Conservation (phyloP, 805 yeast genomes). For the Yamadazyma kitorensis region DNA sequence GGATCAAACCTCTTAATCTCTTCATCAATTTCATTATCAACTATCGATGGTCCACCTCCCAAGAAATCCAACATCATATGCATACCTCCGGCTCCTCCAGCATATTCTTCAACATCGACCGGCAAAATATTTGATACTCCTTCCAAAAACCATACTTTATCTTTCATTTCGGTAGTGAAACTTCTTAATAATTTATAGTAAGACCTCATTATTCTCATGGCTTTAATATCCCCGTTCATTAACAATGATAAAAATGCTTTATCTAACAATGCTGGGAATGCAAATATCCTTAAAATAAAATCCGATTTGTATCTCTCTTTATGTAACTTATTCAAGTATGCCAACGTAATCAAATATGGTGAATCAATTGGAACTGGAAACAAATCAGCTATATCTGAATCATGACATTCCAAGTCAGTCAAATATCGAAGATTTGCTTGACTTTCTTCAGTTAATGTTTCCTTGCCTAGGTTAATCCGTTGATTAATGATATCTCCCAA, state of each 20-base stretch:
- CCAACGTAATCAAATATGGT: constrained; percentile 84
- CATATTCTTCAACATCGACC: constrained; percentile 85
- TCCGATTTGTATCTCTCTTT: constrained; percentile 81
- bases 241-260: constrained; percentile 71
- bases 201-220: constrained; percentile 88
- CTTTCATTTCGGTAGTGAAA: constrained; percentile 83
- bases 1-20: constrained; percentile 43
- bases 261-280: constrained; percentile 90
- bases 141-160: constrained; percentile 89
- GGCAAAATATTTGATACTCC: constrained; percentile 88
- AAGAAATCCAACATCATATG: constrained; percentile 87
- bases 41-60: constrained; percentile 59
- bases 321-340: constrained; percentile 79
- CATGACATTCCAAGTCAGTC: constrained; percentile 76
- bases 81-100: constrained; percentile 86
- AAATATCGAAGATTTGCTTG: constrained; percentile 32
- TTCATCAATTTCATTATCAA: constrained; percentile 38
- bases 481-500: constrained; percentile 67
- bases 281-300: constrained; percentile 81
- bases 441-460: constrained; percentile 15
- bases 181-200: constrained; percentile 79
- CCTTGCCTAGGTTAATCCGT: constrained; percentile 26
- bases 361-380: constrained; percentile 83
- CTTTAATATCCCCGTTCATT: constrained; percentile 80
- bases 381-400: constrained; percentile 76